Evolutionary conservation across 1,139 yeast species (phyloP).

Genomic region (Magnusiomyces magnusii): DNA sequence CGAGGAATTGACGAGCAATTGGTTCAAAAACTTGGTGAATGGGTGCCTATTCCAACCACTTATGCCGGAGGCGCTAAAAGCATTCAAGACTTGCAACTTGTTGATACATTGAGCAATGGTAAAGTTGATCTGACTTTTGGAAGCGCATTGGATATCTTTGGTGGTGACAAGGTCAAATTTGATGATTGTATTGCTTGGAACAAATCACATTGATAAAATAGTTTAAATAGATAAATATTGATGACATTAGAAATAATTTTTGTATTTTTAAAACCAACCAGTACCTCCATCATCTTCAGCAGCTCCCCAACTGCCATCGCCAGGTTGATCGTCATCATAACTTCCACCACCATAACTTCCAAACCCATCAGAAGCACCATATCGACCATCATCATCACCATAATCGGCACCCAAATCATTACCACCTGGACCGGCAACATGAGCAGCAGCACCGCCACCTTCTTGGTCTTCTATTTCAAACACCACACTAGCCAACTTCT

Average conservation of each 20-base stretch:
- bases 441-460: constrained; percentile 8
- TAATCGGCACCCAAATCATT: constrained; percentile 11
- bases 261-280: constrained; percentile 6
- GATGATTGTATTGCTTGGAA: constrained; percentile 74
- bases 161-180: constrained; percentile 72
- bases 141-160: constrained; percentile 88
- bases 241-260: no score
- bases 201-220: constrained; percentile 12
- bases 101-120: constrained; percentile 59
- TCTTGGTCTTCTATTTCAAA: constrained; percentile 56
- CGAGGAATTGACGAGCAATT: constrained; percentile 80
- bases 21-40: constrained; percentile 62
- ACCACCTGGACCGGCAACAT: constrained; percentile 7
- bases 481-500: constrained; percentile 83
- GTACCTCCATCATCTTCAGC: background rate
- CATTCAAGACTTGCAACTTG: constrained; percentile 58
- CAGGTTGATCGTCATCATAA: background rate
- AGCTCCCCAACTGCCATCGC: constrained; percentile 2
- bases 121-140: constrained; percentile 90
- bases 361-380: constrained; percentile 7
- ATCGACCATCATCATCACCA: constrained; percentile 9
- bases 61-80: constrained; percentile 97
- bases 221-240: no score
- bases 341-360: constrained; percentile 1
- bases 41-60: constrained; percentile 74